phyloP scores from a whole-genome alignment of 805 yeast genomes.

The Lipomyces chichibuensis region DNA sequence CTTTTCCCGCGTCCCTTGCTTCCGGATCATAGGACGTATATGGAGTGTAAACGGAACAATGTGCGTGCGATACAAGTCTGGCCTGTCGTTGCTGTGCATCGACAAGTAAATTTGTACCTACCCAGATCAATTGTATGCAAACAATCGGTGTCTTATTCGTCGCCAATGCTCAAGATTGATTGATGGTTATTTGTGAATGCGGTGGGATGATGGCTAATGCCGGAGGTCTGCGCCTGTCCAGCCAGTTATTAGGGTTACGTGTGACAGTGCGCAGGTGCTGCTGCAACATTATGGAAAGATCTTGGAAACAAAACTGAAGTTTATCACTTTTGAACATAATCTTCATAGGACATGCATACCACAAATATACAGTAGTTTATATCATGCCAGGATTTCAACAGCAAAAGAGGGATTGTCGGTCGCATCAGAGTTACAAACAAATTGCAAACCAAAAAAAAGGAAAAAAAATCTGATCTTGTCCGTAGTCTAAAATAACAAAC shows the following conservation, averaged over 20 bases:
- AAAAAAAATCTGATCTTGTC: not conserved
- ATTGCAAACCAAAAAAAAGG: no score
- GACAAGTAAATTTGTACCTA: not conserved
- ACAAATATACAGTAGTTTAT: no score
- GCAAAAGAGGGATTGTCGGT: no score
- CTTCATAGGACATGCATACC: no score
- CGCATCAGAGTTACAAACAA: no score
- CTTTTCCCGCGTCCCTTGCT: not conserved
- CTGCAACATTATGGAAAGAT: no score
- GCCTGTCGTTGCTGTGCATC: not conserved
- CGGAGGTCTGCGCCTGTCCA: not conserved
- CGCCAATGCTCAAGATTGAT: not conserved
- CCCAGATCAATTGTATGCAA: not conserved
- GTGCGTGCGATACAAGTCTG: not conserved
- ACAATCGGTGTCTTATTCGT: not conserved
- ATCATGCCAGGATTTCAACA: no score
- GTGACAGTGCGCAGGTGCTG: no score
- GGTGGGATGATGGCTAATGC: no score
- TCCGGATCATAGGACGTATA: not conserved
- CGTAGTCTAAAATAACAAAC: not conserved
- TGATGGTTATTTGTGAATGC: not conserved
- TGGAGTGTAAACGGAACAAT: not conserved
- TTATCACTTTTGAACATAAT: no score
- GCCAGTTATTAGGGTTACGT: no score
- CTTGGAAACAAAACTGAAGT: no score